A percentile compares a stretch with the other conserved stretches of the same genome.
phyloP scores from a whole-genome alignment of 176 grass and related monocot species.

The Avena atlantica region DNA sequence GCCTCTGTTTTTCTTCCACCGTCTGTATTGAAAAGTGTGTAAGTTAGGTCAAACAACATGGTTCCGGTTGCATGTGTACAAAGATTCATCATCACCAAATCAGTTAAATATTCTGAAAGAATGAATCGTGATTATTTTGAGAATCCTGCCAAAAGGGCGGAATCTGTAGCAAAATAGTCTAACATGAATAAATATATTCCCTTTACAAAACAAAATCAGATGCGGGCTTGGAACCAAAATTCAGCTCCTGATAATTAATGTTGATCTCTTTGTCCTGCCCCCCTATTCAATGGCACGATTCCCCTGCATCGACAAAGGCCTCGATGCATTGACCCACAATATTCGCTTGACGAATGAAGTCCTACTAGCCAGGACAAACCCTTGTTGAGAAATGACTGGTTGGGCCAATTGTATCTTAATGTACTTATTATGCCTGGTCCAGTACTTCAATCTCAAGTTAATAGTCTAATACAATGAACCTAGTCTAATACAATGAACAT shows the following conservation, averaged over 20 bases:
- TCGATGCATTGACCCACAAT: not conserved
- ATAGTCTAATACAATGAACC: not conserved
- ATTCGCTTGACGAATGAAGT: not conserved
- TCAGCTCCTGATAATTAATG: not conserved
- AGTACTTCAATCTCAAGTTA: not conserved
- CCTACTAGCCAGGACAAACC: not conserved
- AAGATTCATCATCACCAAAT: not conserved
- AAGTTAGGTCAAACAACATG: not conserved
- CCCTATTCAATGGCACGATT: not conserved
- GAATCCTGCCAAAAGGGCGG: not conserved
- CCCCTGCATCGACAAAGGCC: not conserved
- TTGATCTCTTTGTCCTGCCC: not conserved
- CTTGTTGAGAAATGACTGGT: not conserved
- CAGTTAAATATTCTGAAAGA: not conserved
- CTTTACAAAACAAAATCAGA: not conserved
- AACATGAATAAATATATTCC: not conserved
- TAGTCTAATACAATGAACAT: not conserved
- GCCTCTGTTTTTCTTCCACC: not conserved
- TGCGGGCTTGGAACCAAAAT: not conserved
- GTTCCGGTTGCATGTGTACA: too few relatives aligned
- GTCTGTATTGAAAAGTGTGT: not conserved
- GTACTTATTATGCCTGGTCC: not conserved
- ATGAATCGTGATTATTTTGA: not conserved
- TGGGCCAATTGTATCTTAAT: not conserved
- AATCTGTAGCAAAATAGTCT: not conserved